A percentile compares a stretch with the other conserved stretches of the same genome.
Conservation (phyloP, 306 rosid genomes). For the Prunus armeniaca region DNA sequence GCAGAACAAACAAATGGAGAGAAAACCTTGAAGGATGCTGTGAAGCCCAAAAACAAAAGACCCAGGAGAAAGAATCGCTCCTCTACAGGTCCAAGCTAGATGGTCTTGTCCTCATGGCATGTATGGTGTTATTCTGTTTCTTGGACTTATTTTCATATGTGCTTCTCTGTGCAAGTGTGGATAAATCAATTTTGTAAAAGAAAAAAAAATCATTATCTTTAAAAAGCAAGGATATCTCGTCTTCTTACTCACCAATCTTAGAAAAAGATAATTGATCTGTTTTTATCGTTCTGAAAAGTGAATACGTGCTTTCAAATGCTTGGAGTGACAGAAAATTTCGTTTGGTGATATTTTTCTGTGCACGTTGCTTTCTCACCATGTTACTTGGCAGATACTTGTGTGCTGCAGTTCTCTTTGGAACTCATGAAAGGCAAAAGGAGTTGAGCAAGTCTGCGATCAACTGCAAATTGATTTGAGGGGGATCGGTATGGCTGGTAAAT, state of each 20-base stretch:
- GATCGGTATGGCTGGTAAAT: neutral
- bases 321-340: too few relatives aligned
- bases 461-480: neutral
- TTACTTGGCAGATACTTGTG: neutral
- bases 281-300: too few relatives aligned
- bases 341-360: too few relatives aligned
- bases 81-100: slow-evolving; percentile 43
- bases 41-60: slow-evolving; percentile 63
- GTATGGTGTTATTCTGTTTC: neutral
- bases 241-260: neutral
- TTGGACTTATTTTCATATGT: neutral
- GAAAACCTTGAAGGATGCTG: slow-evolving; percentile 76
- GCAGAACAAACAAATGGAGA: slow-evolving; percentile 36
- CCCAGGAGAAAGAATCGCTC: slow-evolving; percentile 45
- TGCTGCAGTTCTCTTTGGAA: neutral
- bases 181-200: neutral
- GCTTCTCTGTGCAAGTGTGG: neutral
- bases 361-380: neutral
- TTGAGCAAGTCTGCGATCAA: neutral
- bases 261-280: neutral
- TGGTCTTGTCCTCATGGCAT: neutral
- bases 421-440: neutral
- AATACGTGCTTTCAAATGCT: neutral
- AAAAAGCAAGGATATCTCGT: neutral
- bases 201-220: too few relatives aligned